Conservation (phyloP, 768 basidiomycete species). For the Trametes cinnabarina region DNA sequence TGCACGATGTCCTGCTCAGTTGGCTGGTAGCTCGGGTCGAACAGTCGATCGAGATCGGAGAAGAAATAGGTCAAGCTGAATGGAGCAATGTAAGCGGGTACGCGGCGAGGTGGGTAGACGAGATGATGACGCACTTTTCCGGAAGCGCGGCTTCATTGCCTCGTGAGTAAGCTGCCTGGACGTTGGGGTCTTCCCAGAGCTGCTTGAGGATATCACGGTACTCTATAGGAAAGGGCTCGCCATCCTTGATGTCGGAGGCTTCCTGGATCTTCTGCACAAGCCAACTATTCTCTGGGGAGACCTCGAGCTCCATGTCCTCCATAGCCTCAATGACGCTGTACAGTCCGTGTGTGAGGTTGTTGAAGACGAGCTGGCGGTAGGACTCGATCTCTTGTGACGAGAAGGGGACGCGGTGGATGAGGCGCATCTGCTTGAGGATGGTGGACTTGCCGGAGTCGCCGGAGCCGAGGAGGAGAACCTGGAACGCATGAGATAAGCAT, state of each 20-base stretch:
- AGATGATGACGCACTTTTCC: constrained; percentile 63
- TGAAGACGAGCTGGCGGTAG: constrained; percentile 90
- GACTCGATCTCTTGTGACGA: constrained; percentile 78
- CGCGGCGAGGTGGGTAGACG: constrained; percentile 3
- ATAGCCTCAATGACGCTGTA: constrained; percentile 81
- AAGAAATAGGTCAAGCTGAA: constrained; percentile 74
- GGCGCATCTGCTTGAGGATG: constrained; percentile 95
- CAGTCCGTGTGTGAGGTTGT: constrained; percentile 87
- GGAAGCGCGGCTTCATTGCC: constrained; percentile 91
- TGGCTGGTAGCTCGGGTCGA: constrained; percentile 68
- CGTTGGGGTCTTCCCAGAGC: constrained; percentile 76
- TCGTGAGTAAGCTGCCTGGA: constrained; percentile 72
- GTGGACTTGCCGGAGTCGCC: constrained; percentile 95
- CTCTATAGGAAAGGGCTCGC: constrained; percentile 70
- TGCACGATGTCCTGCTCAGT: constrained; percentile 87
- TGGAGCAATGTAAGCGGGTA: constrained; percentile 4
- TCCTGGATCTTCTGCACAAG: constrained; percentile 64
- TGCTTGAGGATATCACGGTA: constrained; percentile 65
- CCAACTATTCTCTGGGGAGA: constrained; percentile 56
- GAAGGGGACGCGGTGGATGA: constrained; percentile 89
- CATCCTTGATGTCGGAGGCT: constrained; percentile 71
- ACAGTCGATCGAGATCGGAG: constrained; percentile 74
- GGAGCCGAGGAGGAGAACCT: constrained; percentile 89
- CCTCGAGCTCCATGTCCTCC: constrained; percentile 82
- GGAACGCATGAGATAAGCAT: constrained; percentile 41